Base-by-base conservation (phyloP, 129 eudicot species). In the Escallonia herrerae region DNA sequence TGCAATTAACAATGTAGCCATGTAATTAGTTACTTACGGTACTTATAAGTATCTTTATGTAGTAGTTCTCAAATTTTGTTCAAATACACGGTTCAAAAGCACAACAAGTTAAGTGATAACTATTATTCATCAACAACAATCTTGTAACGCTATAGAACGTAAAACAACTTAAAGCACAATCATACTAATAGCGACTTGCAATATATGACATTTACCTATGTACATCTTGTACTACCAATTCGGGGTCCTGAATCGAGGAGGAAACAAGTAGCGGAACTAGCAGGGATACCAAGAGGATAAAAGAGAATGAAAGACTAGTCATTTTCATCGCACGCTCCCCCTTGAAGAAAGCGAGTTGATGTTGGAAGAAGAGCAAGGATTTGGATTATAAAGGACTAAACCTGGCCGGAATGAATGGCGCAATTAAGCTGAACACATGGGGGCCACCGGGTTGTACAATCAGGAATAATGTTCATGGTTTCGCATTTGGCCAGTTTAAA, bases 401-500 rank as follows among this genome's bases (percentile, higher is more conserved):
- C 56, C 91, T 22, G 33, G 33, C 33, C 96, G 89, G 79, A 77
- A 77, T 62, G 64, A 74, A 85, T 74, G 96, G 96, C 94, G 96
- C 71, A 82, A 89, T 81, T 81, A 55, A 77, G 61, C 40, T 47
- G 52, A 69, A 37, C 12, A 13, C 51, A 40, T 63, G 44, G 76
- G 33, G 68, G 15, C 74, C 62, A 50, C 59, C 53, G 59, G 73
- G 42, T 2, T 44, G 48, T 15, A 60, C 58, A 41, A 41, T 13
- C 53, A n/a, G 49, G 54, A 14, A 59, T 63, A 63, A 37, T 40
- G 14, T 56, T 61, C 60, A 59, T 54, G 15, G 39, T 52, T 80
- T 76, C 78, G 72, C 78, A 72, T 15, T 67, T 62, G 39, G 50
- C 64, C 39, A 44, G 74, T 66, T 77, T 77, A 66, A 41, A 61